Evolutionary conservation across 371 early-diverging fungal genomes (phyloP).

Genomic region (Apophysomyces trapeziformis): DNA sequence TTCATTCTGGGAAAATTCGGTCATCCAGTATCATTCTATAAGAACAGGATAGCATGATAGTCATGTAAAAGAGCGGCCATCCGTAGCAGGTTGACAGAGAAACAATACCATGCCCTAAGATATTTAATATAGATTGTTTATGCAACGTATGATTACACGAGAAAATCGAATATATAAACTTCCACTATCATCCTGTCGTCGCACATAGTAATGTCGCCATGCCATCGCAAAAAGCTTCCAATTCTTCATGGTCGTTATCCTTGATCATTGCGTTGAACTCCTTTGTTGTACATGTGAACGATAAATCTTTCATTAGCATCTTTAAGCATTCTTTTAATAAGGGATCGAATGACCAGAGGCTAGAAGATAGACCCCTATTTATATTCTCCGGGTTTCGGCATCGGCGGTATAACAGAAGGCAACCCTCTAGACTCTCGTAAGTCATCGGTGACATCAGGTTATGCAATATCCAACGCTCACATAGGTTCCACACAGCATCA

Average conservation of each 20-base stretch:
- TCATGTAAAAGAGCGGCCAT: too few relatives aligned
- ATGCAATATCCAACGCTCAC: conserved; percentile 34
- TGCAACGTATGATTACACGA: too few relatives aligned
- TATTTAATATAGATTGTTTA: too few relatives aligned
- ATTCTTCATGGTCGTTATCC: conserved; percentile 25
- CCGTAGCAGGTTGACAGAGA: too few relatives aligned
- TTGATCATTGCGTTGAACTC: conserved; percentile 28
- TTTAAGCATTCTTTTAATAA: conserved; percentile 20
- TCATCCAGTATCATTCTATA: too few relatives aligned
- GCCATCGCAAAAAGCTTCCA: conserved; percentile 33
- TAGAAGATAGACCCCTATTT: conserved; percentile 28
- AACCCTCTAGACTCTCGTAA: conserved; percentile 17
- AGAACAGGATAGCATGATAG: too few relatives aligned
- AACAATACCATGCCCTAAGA: too few relatives aligned
- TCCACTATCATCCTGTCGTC: too few relatives aligned
- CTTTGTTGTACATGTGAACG: conserved; percentile 13
- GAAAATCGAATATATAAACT: too few relatives aligned
- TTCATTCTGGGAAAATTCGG: too few relatives aligned
- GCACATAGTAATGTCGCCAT: conserved; percentile 14
- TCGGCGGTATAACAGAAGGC: conserved; percentile 27
- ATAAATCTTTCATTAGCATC: conserved; percentile 15
- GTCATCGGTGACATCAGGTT: conserved; percentile 4
- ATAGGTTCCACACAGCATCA: conserved; percentile 15
- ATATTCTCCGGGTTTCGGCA: conserved; percentile 28
- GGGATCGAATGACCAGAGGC: conserved; percentile 35